Evolutionary conservation across 345 rosid species (phyloP).

Genomic region (Salix koriyanagi): DNA sequence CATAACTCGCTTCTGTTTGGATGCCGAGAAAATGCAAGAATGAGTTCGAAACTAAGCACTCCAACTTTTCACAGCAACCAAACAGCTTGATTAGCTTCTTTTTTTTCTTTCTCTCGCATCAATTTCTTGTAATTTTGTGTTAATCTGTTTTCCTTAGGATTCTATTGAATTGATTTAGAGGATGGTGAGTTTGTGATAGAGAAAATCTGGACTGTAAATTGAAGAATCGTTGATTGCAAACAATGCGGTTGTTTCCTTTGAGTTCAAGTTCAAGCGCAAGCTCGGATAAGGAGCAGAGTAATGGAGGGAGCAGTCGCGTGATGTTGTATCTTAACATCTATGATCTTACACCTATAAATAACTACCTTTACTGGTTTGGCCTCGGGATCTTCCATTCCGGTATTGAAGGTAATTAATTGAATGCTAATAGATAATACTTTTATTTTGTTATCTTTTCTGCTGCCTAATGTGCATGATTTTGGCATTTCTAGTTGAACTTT

Average conservation of each 20-base stretch:
- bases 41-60: background rate
- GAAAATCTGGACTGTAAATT: conserved; percentile 17
- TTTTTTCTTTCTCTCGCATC: background rate
- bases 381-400: conserved; percentile 96
- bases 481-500: background rate
- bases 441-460: background rate
- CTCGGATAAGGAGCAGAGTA: conserved; percentile 41
- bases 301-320: conserved; percentile 29
- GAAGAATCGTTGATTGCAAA: conserved; percentile 13
- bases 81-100: background rate
- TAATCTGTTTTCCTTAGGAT: background rate
- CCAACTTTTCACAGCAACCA: background rate
- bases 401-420: conserved; percentile 56
- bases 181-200: conserved; percentile 30
- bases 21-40: background rate
- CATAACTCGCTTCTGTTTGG: background rate
- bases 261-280: conserved; percentile 37
- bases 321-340: conserved; percentile 78
- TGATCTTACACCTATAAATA: conserved; percentile 90
- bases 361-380: conserved; percentile 87
- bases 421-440: background rate
- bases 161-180: conserved; percentile 9
- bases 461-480: background rate
- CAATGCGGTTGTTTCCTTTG: conserved; percentile 74
- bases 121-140: background rate